phyloP scores from a whole-genome alignment of 2,329 filamentous ascomycete species.

The Trichoderma gracile region DNA sequence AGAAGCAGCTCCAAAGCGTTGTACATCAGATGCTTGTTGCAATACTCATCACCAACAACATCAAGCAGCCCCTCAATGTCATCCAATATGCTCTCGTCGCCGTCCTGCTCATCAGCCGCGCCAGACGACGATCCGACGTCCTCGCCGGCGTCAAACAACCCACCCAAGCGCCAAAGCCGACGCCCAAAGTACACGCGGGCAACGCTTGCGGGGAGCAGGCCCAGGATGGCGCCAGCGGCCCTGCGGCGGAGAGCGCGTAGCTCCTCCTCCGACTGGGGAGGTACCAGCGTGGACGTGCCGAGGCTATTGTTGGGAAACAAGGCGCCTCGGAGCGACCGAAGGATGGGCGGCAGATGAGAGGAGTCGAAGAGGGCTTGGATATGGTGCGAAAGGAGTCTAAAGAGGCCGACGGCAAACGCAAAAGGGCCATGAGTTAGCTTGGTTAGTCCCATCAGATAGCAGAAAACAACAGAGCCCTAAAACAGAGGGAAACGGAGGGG shows the following conservation, averaged over 20 bases:
- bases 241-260: constrained; percentile 62
- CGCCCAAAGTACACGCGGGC: constrained; percentile 54
- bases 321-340: constrained; percentile 71
- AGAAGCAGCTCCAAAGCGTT: constrained; percentile 77
- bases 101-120: constrained; percentile 26
- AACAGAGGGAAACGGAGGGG: constrained; percentile 1
- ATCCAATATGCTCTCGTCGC: constrained; percentile 47
- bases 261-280: constrained; percentile 61
- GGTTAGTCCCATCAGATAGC: constrained; percentile 3
- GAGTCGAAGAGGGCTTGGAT: constrained; percentile 62
- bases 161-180: constrained; percentile 35
- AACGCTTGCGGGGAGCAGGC: constrained; percentile 49
- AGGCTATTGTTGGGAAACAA: constrained; percentile 86
- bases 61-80: constrained; percentile 69
- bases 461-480: constrained; percentile 6
- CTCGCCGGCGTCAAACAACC: constrained; percentile 27
- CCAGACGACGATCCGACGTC: constrained; percentile 12
- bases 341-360: constrained; percentile 63
- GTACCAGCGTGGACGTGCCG: constrained; percentile 61
- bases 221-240: constrained; percentile 63
- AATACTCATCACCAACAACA: constrained; percentile 77
- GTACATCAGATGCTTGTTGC: constrained; percentile 91
- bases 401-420: constrained; percentile 33
- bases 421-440: constrained; percentile 27
- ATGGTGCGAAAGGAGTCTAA: constrained; percentile 60